Base-by-base conservation (phyloP, 2,329 filamentous ascomycete species). In the Xylaria multiplex region DNA sequence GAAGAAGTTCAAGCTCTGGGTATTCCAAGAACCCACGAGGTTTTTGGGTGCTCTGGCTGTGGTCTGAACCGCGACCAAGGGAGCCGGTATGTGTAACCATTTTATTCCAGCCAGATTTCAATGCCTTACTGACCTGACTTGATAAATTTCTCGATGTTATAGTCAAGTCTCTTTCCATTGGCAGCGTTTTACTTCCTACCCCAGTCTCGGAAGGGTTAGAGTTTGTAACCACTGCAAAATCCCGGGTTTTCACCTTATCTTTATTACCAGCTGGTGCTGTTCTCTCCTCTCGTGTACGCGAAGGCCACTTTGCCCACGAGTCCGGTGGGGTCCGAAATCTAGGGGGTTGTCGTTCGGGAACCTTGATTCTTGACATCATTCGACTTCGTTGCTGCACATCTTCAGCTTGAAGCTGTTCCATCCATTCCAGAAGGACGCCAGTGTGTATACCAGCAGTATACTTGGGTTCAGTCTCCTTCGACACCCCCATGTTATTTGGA, bases 1-100 rank as follows among this genome's bases (percentile, higher is more conserved):
- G 77, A 45, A 77, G 70, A 42, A 78, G 72, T 59, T 79, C 77
- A 7, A 79, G 74, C 55, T 79, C 77, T 0, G 77, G 77, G n/a
- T 78, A 78, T 53, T 79, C 77, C 7, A 78, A 50, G 62, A 62
- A 72, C 42, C 16, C 69, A 62, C 19, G 67, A 59, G 14, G 52
- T 35, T 40, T 65, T n/a, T 30, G 64, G 6, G 52, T 55, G 19
- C 48, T 42, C 42, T 32, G 69, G 27, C 57, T 63, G 35, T 58
- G 24, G 7, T 57, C 53, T 9, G 57, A 40, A 46, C 64, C 55
- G 35, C 56, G 60, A 22, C 59, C 58, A 50, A 66, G 30, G 35
- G 62, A 59, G 1, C 56, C 60, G 32, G 61, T 69, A 11, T 65
- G 55, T 8, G 60, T 62, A 24, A 72, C 66, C 9, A 77, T 70